phyloP scores from a whole-genome alignment of 345 rosid species.

The Euphorbia lathyris region DNA sequence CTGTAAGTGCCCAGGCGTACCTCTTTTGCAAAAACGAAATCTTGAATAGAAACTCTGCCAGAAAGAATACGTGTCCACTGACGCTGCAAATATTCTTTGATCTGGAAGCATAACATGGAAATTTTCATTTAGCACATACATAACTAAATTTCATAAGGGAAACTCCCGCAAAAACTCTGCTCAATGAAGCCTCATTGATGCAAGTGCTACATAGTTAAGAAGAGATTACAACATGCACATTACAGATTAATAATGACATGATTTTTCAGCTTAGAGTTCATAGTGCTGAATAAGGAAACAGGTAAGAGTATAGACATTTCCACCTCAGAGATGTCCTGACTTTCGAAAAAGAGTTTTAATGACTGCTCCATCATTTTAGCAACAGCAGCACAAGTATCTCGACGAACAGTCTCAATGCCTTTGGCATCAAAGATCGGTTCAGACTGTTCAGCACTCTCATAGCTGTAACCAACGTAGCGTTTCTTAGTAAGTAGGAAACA shows the following conservation, averaged over 20 bases:
- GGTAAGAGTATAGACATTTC: slow-evolving; percentile 3
- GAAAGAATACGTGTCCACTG: slow-evolving; percentile 86
- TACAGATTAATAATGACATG: neutral
- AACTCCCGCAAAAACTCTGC: slow-evolving; percentile 5
- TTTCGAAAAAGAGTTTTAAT: slow-evolving; percentile 69
- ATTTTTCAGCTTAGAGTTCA: neutral
- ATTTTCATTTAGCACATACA: neutral
- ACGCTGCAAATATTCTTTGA: slow-evolving; percentile 71
- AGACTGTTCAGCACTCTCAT: slow-evolving; percentile 67
- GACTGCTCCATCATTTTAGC: slow-evolving; percentile 91
- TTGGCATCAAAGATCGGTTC: slow-evolving; percentile 89
- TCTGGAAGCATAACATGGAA: slow-evolving; percentile 39
- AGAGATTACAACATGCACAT: neutral
- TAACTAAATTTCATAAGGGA: slow-evolving; percentile 4
- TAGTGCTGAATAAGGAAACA: neutral
- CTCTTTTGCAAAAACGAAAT: slow-evolving; percentile 92
- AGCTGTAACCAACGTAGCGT: slow-evolving; percentile 94
- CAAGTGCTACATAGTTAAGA: neutral
- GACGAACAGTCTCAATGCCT: slow-evolving; percentile 95
- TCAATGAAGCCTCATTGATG: neutral
- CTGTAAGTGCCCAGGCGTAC: slow-evolving; percentile 91
- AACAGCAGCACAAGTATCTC: slow-evolving; percentile 89
- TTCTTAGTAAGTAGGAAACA: slow-evolving; percentile 96
- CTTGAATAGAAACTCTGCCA: slow-evolving; percentile 86
- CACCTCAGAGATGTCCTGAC: slow-evolving; percentile 63